Conservation (phyloP, 352 stramenopile species). For the Globisporangium parvum region DNA sequence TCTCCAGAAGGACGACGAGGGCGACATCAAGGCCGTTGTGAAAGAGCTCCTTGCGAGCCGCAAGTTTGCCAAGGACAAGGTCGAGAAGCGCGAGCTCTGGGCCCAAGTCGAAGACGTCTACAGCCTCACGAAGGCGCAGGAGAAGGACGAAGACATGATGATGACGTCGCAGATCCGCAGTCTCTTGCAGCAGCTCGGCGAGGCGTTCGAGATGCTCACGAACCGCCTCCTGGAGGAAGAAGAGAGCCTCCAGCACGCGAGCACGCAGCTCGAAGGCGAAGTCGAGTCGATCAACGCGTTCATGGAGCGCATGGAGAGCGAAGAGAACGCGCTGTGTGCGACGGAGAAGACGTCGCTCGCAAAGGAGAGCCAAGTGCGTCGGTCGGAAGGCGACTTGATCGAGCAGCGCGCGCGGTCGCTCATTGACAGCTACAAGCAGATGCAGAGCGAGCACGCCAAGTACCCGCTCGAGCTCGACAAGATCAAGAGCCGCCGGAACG, state of each 20-base stretch:
- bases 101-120: slow-evolving; percentile 83
- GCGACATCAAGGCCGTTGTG: slow-evolving; percentile 65
- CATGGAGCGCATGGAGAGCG: slow-evolving; percentile 88
- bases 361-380: slow-evolving; percentile 80
- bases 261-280: slow-evolving; percentile 75
- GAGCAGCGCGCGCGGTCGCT: slow-evolving; percentile 78
- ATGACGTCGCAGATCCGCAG: slow-evolving; percentile 88
- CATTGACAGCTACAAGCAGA: slow-evolving; percentile 87
- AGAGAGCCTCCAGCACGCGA: slow-evolving; percentile 78
- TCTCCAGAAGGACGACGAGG: slow-evolving; percentile 81
- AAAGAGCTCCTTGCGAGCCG: slow-evolving; percentile 59
- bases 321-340: slow-evolving; percentile 74
- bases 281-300: slow-evolving; percentile 86
- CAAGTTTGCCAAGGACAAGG: slow-evolving; percentile 66
- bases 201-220: slow-evolving; percentile 85
- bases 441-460: slow-evolving; percentile 82
- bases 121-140: slow-evolving; percentile 69
- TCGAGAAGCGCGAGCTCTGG: slow-evolving; percentile 83
- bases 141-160: slow-evolving; percentile 91
- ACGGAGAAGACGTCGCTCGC: slow-evolving; percentile 82
- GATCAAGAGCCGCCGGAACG: slow-evolving; percentile 69
- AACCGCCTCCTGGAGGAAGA: slow-evolving; percentile 84
- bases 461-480: slow-evolving; percentile 78
- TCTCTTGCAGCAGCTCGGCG: slow-evolving; percentile 76
- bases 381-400: slow-evolving; percentile 73